Evolutionary conservation across 495 filamentous ascomycete genomes (phyloP).

Genomic region (Pseudomonodictys pantanalensis): DNA sequence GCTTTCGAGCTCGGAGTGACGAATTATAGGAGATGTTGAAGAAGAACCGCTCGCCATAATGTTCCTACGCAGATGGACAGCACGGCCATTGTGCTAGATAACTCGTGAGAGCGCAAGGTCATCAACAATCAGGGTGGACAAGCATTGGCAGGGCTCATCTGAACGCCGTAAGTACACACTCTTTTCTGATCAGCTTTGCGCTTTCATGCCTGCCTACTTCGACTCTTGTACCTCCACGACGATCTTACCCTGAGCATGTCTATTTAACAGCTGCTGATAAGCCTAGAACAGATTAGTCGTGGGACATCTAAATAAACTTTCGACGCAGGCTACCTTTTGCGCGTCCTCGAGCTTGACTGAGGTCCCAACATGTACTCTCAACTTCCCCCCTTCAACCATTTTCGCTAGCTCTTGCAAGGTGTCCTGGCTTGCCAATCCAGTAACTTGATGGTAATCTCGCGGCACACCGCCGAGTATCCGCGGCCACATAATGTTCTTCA

Average conservation of each 20-base stretch:
- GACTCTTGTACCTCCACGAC: slow-evolving; percentile 25
- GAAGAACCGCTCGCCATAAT: too few species aligned
- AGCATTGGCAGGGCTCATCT: too few species aligned
- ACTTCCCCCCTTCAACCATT: slow-evolving; percentile 36
- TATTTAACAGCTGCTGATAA: slow-evolving; percentile 33
- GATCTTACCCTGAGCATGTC: slow-evolving; percentile 40
- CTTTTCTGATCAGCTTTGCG: too few species aligned
- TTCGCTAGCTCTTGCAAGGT: slow-evolving; percentile 35
- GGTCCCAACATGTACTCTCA: slow-evolving; percentile 37
- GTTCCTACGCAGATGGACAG: too few species aligned
- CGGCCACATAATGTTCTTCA: slow-evolving; percentile 40
- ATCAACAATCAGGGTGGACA: too few species aligned
- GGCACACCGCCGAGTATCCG: slow-evolving; percentile 37
- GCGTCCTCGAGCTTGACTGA: slow-evolving; percentile 37
- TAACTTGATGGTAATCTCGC: slow-evolving; percentile 34
- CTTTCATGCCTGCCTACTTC: too few species aligned
- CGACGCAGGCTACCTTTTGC: background rate
- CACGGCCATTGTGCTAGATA: too few species aligned
- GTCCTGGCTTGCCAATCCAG: slow-evolving; percentile 31
- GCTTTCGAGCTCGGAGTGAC: too few species aligned
- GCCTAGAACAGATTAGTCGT: slow-evolving; percentile 16
- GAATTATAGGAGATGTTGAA: too few species aligned
- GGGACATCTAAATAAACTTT: slow-evolving; percentile 1
- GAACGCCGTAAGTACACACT: too few species aligned
- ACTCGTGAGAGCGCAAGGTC: too few species aligned